These are phyloP conservation scores for Phellopilus nigrolimitatus DNA, from an alignment of 1,284 basidiomycete genomes.

Conservation along the genomic window DNA sequence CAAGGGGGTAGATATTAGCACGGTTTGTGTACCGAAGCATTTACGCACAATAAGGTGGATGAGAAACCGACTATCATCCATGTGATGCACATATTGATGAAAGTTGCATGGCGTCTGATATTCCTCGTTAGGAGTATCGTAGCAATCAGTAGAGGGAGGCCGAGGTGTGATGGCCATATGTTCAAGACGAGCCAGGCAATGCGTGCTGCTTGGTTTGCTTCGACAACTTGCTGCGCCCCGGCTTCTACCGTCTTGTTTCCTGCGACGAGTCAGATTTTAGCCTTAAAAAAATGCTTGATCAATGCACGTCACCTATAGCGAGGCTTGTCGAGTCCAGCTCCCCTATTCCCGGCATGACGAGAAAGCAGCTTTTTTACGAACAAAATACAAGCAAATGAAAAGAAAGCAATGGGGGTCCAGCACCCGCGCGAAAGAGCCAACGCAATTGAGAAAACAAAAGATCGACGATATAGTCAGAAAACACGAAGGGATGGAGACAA, in stretches of 20 bases:
- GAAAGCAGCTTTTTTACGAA: neutral
- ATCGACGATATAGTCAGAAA: neutral
- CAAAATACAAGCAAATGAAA: neutral
- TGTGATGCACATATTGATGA: slow-evolving; percentile 40
- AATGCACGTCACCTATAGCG: neutral
- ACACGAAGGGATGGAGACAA: neutral
- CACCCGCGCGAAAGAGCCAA: neutral
- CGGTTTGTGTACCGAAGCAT: neutral
- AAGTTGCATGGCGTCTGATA: slow-evolving; percentile 43
- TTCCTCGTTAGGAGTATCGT: slow-evolving; percentile 36
- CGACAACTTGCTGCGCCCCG: slow-evolving; percentile 29
- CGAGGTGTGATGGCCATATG: slow-evolving; percentile 44
- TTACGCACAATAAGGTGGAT: slow-evolving; percentile 18
- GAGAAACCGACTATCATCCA: slow-evolving; percentile 42
- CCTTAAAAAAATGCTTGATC: too few species aligned
- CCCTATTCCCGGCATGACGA: neutral
- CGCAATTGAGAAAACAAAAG: neutral
- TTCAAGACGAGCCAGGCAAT: slow-evolving; percentile 42
- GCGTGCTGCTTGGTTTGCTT: slow-evolving; percentile 37
- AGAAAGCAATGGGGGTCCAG: slow-evolving; percentile 3
- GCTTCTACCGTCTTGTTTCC: too few species aligned
- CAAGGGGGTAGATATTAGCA: slow-evolving; percentile 28
- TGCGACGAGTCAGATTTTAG: too few species aligned
- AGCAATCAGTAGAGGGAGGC: slow-evolving; percentile 39
- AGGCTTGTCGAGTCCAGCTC: neutral